Base-by-base conservation (phyloP, 371 early-diverging fungal genomes). In the Chytridium lagenaria region DNA sequence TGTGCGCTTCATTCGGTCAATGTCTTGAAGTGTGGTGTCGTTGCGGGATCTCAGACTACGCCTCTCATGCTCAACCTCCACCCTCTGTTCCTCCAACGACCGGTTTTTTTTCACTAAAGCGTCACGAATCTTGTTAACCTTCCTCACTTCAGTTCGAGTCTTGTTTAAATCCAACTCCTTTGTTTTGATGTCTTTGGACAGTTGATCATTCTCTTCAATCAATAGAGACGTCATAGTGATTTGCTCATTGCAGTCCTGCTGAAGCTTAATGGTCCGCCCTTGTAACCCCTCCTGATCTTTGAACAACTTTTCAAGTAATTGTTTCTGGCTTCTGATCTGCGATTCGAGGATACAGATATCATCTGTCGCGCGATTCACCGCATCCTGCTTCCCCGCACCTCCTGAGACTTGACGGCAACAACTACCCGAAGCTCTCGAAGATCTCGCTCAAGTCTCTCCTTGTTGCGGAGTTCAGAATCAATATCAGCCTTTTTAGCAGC, bases 361-460 rank as follows among this genome's bases (percentile, higher is more conserved):
- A 49, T 87, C 87, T 0, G 82, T 80, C 28, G 84, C 83, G 0
- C 86, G 66, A 67, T 85, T 84, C 22, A 85, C 84, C 0, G 81
- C 73, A 61, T 86, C 84, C 69, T 86, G 86, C 71, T 84, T 84
- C 76, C 77, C 30, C 81, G 65, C 1, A 85, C 86, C 73, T 87
- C 87, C 71, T 82, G 83, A 26, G 82, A 83, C 67, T 86, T 87
- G 26, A 81, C 83, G 0, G 81, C 76, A 0, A 87, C 86, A 7
- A 84, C 77, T 5, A 79, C 82, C 16, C 87, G 77, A 19, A 84
- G 78, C 61, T 87, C 86, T 12, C 83, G 67, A 39, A 86, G 69
- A 30, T 87, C 87, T 1, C 82, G 76, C 49, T 87, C 87, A 3
- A 87, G 78, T 12, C 83, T 61, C 59, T 86, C 87, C 70, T 87